Evolutionary conservation across 345 rosid genomes (phyloP).

Genomic region (Rhodamnia argentea): DNA sequence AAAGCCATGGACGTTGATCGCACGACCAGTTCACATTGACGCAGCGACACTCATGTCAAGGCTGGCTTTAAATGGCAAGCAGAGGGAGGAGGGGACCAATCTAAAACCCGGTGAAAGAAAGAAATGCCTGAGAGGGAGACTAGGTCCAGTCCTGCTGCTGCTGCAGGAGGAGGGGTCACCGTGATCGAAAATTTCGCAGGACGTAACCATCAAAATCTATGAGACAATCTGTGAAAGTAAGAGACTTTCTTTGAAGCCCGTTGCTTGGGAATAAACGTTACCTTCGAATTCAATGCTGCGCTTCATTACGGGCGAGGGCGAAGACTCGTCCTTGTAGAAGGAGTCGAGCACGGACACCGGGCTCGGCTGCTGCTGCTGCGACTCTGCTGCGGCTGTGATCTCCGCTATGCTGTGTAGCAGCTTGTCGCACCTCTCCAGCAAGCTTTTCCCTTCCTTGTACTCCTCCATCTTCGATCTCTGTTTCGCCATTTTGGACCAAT

Average conservation of each 20-base stretch:
- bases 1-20: neutral
- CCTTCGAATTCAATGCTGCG: conserved; percentile 75
- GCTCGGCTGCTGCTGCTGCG: conserved; percentile 64
- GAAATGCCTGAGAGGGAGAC: neutral
- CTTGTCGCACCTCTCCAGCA: conserved; percentile 84
- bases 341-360: conserved; percentile 93
- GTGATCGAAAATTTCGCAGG: neutral
- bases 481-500: neutral
- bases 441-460: conserved; percentile 46
- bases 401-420: conserved; percentile 86
- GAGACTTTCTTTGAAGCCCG: neutral
- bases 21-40: neutral
- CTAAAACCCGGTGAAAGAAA: neutral
- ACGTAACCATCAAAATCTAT: neutral
- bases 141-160: neutral
- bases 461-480: conserved; percentile 55
- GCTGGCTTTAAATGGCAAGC: neutral
- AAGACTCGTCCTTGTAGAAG: conserved; percentile 72
- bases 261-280: conserved; percentile 1
- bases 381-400: conserved; percentile 46
- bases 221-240: neutral
- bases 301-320: conserved; percentile 78
- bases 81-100: neutral
- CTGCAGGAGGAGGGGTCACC: neutral
- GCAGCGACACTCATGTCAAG: neutral